Evolutionary conservation across 2,329 filamentous ascomycete species (phyloP), one percentile per base, ranked within the genome.

Genomic region (Ophiostoma sp.): DNA sequence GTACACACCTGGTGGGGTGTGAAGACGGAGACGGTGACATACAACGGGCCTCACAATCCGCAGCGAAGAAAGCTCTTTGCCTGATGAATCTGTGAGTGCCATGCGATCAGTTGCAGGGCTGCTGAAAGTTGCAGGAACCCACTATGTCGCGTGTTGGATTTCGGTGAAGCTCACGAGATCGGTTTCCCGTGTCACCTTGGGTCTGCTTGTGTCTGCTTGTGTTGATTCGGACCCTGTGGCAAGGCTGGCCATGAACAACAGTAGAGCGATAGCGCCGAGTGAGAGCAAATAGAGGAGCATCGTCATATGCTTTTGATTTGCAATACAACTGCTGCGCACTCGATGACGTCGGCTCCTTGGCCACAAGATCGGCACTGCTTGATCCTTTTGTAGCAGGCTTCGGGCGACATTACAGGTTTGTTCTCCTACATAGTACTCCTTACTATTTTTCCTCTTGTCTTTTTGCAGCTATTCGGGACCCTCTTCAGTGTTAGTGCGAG

Each of bases 101-200:
- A 5, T 65, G 62, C 11, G 35, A 11, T 35, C 62, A 41, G 15
- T 15, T 15, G 4, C 13, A 13, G 52, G 57, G 35, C 23, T 65
- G 62, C 62, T 65, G 62, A 15, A 39, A 65, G 62, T 39, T 23
- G n/a, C 57, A 62, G 57, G 33, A 36, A 23, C 62, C 62, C 36
- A 10, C 20, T 23, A 35, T 62, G 33, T 64, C 33, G 60, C 35
- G 62, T 65, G 62, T n/a, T 17, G 62, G 20, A 20, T n/a, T 15
- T 20, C 20, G 35, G 35, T 65, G 35, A 41, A 65, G 62, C 20
- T 65, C 35, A 65, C 20, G 35, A 39, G 62, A 65, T 65, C 33
- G 27, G 1, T 31, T 31, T 31, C 27, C 27, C 3, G 13, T 27
- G 33, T 6, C 4, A 13, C n/a, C 48, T 23, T 35, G 31, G 35